Evolutionary conservation across 305 asterid species (phyloP), one percentile per base, ranked within the genome.

Genomic region (Solanum aculeatissimum): DNA sequence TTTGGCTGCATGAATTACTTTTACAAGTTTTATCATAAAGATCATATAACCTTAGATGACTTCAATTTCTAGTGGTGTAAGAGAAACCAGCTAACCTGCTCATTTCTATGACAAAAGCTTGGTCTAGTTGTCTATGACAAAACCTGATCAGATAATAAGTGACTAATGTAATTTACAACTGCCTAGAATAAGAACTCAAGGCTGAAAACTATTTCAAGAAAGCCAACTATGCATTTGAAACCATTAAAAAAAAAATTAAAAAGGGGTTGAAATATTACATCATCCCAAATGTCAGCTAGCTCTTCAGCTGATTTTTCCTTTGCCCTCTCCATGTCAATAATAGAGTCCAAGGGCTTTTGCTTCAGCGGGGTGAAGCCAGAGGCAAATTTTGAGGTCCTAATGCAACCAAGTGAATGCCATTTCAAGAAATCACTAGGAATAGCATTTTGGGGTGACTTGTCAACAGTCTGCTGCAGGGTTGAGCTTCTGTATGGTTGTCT

Each of bases 201-300:
- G 87, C 70, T 60, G 38, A 63, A 83, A 75, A 77, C 47, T 51
- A 77, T 77, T 19, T 29, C 65, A 51, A 77, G 45, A 77, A 29
- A 51, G 65, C n/a, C 45, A 51, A 29, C 66, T 29, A 16, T 77
- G 47, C 65, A 77, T 77, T 77, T 77, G 65, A 77, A 77, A 77
- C 43, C 29, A 77, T 29, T 2, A 25, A 65, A 63, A 65, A 29
- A 29, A 10, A 35, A 2, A 32, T 32, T 2, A 32, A 10, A 35
- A 16, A 11, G 49, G 38, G n/a, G 85, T 49, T 27, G 54, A 71
- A 80, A 88, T 23, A 85, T 91, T 86, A 95, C 99, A 88, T 97
- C 99, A 88, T 95, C 95, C 98, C 98, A 94, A 84, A 97, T 90
- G 35, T 91, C 97, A 62, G 95, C 93, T 49, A 97, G 94, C 86